Conservation (phyloP, 2,329 filamentous ascomycete species). For the Trichoderma afroharzianum region DNA sequence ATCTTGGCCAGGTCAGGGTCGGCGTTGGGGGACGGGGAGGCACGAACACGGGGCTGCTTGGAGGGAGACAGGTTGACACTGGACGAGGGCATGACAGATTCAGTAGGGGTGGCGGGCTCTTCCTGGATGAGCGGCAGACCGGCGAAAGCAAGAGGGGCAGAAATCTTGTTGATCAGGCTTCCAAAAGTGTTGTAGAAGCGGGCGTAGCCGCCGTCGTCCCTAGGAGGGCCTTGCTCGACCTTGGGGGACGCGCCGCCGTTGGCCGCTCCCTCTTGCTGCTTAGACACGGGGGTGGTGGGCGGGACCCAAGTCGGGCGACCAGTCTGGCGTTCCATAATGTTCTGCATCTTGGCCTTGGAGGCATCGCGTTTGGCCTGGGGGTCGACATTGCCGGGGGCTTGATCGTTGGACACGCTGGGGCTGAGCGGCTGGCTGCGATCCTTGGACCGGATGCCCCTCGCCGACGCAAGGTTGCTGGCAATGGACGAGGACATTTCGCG, state of each 20-base stretch:
- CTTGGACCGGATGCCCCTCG: conserved; percentile 69
- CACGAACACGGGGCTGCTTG: conserved; percentile 31
- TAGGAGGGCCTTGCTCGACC: conserved; percentile 24
- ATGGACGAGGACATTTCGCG: conserved; percentile 78
- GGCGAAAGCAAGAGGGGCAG: conserved; percentile 87
- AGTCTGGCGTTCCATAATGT: conserved; percentile 50
- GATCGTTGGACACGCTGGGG: conserved; percentile 70
- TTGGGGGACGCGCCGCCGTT: conserved; percentile 25
- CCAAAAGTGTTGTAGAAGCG: conserved; percentile 92
- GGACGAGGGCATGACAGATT: conserved; percentile 36
- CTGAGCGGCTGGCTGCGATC: conserved; percentile 65
- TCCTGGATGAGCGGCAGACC: conserved; percentile 72
- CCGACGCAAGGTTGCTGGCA: conserved; percentile 81
- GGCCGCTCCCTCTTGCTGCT: conserved; percentile 24
- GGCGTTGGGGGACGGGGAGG: conserved; percentile 24
- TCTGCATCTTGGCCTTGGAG: conserved; percentile 52
- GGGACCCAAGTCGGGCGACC: conserved; percentile 54
- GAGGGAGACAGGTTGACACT: conserved; percentile 29
- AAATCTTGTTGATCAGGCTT: conserved; percentile 80
- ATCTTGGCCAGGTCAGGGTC: conserved; percentile 78
- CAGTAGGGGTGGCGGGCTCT: conserved; percentile 35
- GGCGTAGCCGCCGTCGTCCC: conserved; percentile 74
- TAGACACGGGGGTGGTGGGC: conserved; percentile 31
- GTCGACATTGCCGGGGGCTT: conserved; percentile 67
- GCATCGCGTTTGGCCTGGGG: conserved; percentile 49